Evolutionary conservation across 495 filamentous ascomycete genomes (phyloP).

Genomic region (Penicillium antarcticum): DNA sequence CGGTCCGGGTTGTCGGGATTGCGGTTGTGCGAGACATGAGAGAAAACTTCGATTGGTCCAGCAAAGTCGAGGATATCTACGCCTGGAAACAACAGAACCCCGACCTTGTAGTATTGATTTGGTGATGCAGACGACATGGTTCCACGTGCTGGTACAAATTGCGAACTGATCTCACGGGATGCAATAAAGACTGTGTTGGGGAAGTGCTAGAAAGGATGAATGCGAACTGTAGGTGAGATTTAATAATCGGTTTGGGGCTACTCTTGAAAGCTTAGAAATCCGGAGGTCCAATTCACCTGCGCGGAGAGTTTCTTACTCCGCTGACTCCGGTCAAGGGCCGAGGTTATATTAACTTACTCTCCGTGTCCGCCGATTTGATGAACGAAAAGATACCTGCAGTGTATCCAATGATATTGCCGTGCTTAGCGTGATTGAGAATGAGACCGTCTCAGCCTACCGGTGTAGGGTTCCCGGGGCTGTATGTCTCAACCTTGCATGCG

Average conservation of each 20-base stretch:
- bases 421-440: not conserved
- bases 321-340: conserved; percentile 7
- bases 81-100: conserved; percentile 41
- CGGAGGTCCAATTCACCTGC: conserved; percentile 4
- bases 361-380: not conserved
- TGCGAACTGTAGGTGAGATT: not conserved
- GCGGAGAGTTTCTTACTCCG: conserved; percentile 2
- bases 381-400: not conserved
- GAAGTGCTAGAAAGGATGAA: not conserved
- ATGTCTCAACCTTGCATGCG: not conserved
- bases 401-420: not conserved
- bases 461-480: not conserved
- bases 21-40: conserved; percentile 30
- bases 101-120: conserved; percentile 27
- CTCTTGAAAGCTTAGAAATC: not conserved
- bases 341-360: conserved; percentile 10
- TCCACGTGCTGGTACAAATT: not conserved
- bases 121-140: conserved; percentile 9
- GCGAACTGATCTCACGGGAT: not conserved
- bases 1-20: conserved; percentile 24
- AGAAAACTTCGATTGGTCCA: conserved; percentile 60
- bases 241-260: not conserved
- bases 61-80: conserved; percentile 62
- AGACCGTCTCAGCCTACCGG: not conserved
- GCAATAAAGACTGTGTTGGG: not conserved